Evolutionary conservation across 805 yeast species (phyloP).

Genomic region (Saccharomycopsis fibuligera): DNA sequence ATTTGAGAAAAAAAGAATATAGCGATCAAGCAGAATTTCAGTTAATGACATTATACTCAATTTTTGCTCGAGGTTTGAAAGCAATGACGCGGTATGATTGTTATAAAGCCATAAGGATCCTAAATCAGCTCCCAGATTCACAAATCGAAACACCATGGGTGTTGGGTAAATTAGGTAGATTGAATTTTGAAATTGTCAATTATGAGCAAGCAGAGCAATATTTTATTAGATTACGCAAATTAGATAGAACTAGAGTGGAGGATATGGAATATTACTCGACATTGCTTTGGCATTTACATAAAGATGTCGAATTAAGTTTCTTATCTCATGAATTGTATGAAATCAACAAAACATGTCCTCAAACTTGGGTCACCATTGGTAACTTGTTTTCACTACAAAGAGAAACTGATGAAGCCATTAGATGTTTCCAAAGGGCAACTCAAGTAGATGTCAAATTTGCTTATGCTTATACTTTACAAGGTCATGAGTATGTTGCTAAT

Average conservation of each 20-base stretch:
- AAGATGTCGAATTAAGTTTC: conserved; percentile 70
- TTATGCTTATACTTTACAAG: conserved; percentile 88
- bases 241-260: conserved; percentile 71
- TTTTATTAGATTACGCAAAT: conserved; percentile 53
- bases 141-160: conserved; percentile 81
- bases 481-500: conserved; percentile 82
- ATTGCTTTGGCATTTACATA: conserved; percentile 84
- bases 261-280: conserved; percentile 94
- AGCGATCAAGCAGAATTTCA: conserved; percentile 32
- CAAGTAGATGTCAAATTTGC: conserved; percentile 63
- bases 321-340: conserved; percentile 76
- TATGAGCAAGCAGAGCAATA: conserved; percentile 67
- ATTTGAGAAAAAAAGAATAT: conserved; percentile 17
- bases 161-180: conserved; percentile 66
- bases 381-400: conserved; percentile 76
- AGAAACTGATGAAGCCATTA: conserved; percentile 86
- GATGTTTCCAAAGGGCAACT: conserved; percentile 76
- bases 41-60: conserved; percentile 41
- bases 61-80: conserved; percentile 55
- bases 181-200: conserved; percentile 82
- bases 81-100: conserved; percentile 66
- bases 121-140: conserved; percentile 56
- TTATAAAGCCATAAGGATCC: conserved; percentile 65
- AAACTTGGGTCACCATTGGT: conserved; percentile 90
- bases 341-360: conserved; percentile 57